Evolutionary conservation across 2,329 filamentous ascomycete genomes (phyloP), one percentile per base, ranked within the genome.

Genomic region (Aspergillus niger): DNA sequence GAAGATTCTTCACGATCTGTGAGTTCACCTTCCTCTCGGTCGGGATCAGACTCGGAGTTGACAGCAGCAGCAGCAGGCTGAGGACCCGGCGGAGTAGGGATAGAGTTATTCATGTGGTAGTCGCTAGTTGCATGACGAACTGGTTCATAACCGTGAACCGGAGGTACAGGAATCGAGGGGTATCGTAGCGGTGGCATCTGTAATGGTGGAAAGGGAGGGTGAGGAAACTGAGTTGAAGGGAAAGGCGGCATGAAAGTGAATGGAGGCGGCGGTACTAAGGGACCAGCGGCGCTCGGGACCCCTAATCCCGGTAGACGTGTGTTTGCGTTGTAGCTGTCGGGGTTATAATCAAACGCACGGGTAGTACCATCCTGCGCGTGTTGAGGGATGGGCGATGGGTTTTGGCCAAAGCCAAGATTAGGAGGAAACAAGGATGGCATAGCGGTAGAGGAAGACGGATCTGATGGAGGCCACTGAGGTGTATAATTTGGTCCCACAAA

Each of bases 11-110:
- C 87, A 17, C 82, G 85, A 67, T 94, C 91, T 64, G 86, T 90
- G 30, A 95, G 74, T 73, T 96, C 91, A 15, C 90, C 91, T 69
- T 96, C 91, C 69, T 95, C 91, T 58, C 78, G 78, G 59, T 84
- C 82, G 57, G 74, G 74, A 49, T 80, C 72, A 52, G 74, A 65
- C 30, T 73, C 69, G 15, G 73, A 69, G 30, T 64, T 63, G 10
- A 74, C 49, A 52, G 74, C 49, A 52, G 71, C 72, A 15, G 41
- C 30, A n/a, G 47, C 47, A 17, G 28, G 59, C 53, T 59, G 63
- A 15, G 55, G 36, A 47, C 61, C 52, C n/a, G 55, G 49, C 39
- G 58, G 49, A 38, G 65, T 65, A n/a, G 49, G 17, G 10, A 53
- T 36, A 7, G 51, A 47, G 49, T 61, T 32, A 49, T 59, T 63